Evolutionary conservation across 768 basidiomycete genomes (phyloP).

Genomic region (Suillus americanus): DNA sequence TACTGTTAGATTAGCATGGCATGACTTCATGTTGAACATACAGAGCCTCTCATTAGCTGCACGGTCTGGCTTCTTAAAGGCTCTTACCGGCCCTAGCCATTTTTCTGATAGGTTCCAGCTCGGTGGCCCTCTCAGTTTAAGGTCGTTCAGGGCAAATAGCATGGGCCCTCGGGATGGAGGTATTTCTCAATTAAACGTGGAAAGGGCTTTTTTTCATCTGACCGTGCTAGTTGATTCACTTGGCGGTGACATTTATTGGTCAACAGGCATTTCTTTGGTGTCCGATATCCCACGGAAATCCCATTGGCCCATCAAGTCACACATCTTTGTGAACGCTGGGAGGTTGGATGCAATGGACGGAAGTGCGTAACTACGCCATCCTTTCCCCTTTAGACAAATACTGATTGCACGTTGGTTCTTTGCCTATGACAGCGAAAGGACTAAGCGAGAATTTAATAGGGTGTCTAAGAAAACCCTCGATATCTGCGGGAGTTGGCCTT

Average conservation of each 20-base stretch:
- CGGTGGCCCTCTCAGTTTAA: constrained; percentile 85
- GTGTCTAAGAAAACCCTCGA: constrained; percentile 55
- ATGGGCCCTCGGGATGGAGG: constrained; percentile 78
- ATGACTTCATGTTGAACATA: background rate
- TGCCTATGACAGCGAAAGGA: constrained; percentile 31
- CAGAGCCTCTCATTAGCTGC: constrained; percentile 78
- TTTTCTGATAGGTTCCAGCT: constrained; percentile 90
- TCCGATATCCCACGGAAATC: constrained; percentile 69
- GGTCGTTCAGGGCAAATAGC: constrained; percentile 73
- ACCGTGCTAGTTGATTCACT: constrained; percentile 66
- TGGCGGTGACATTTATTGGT: constrained; percentile 83
- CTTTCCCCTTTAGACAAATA: constrained; percentile 13
- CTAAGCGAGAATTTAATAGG: constrained; percentile 39
- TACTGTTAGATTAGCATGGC: background rate
- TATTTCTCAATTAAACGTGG: constrained; percentile 8
- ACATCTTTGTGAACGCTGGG: constrained; percentile 81
- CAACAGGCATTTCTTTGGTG: constrained; percentile 72
- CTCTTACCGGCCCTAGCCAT: constrained; percentile 52
- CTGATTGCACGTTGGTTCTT: constrained; percentile 6
- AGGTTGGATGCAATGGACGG: constrained; percentile 61
- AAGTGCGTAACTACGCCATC: constrained; percentile 39
- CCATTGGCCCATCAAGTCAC: constrained; percentile 85
- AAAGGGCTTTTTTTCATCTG: background rate
- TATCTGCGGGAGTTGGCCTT: constrained; percentile 81
- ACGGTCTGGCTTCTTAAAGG: constrained; percentile 68